A percentile compares a stretch with the other conserved stretches of the same genome.
Conservation (phyloP, 176 grass and related monocot genomes). For the Ensete glaucum region DNA sequence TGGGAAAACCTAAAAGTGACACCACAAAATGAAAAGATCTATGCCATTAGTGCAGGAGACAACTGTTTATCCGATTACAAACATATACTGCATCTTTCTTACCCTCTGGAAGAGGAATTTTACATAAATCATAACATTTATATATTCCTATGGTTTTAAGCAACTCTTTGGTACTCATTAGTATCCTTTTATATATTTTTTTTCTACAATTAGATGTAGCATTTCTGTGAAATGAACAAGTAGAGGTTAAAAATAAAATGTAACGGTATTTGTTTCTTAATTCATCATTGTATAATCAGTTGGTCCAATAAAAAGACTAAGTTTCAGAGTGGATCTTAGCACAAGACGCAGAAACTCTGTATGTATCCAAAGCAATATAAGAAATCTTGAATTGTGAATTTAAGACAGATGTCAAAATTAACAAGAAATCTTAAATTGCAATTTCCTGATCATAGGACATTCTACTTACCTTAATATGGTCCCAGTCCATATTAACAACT, state of each 20-base stretch:
- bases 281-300: too few relatives aligned
- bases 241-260: too few relatives aligned
- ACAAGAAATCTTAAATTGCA: background rate
- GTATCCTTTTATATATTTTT: background rate
- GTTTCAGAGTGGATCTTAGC: too few relatives aligned
- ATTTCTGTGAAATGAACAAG: background rate
- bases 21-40: background rate
- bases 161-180: background rate
- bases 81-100: background rate
- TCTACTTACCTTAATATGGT: constrained; percentile 71
- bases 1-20: background rate
- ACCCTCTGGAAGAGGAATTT: too few relatives aligned
- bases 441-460: background rate
- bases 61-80: background rate
- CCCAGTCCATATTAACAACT: constrained; percentile 92
- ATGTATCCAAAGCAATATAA: background rate
- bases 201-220: background rate
- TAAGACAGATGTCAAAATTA: background rate
- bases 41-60: background rate
- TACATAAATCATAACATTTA: too few relatives aligned
- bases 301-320: too few relatives aligned
- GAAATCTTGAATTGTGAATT: background rate
- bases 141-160: background rate
- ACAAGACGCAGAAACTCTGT: too few relatives aligned
- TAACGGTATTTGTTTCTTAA: too few relatives aligned